Base-by-base conservation (phyloP, 2,329 filamentous ascomycete species). In the Gyromitra esculenta region DNA sequence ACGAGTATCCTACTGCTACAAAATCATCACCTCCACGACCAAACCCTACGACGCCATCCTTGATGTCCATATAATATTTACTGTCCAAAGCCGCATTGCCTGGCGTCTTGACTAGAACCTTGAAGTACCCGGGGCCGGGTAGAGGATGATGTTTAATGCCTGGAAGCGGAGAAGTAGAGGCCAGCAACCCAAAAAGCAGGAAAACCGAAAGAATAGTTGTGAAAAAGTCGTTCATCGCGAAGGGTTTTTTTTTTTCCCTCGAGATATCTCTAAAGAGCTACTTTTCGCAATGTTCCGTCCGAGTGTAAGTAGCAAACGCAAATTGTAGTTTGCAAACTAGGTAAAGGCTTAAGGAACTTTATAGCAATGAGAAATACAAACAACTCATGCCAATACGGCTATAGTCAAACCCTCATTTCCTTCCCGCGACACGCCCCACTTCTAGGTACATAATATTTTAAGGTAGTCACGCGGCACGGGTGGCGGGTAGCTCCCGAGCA, bases 1-100 rank as follows among this genome's bases (percentile, higher is more conserved):
- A 63, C 45, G 1, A 35, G 6, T 25, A 15, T 48, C 71, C 35
- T 54, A 74, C 71, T 41, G 63, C 63, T 31, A 63, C 43, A 37
- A 74, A 74, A 2, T 18, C 21, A 5, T 60, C 56, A 9, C 63
- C 71, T 25, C 37, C 56, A 18, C 71, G 71, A 9, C 48, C 57
- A 13, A 74, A 74, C 2, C 71, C 71, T 37, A 74, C 13, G 11
- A 45, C n/a, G 11, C 63, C 63, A 60, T 63, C 45, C 15, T 74
- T 74, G 13, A 68, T 68, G 54, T 74, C 71, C 64, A 74, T 74
- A 45, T 67, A 63, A 35, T 48, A 9, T 21, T 54, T 45, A 41
- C 9, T 39, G n/a, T 18, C 60, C 35, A 74, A 11, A 1, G 43
- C 1, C 15, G 21, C n/a, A 31, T 68, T 13, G 2, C 18, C 21